phyloP scores from a whole-genome alignment of 2,329 filamentous ascomycete species.

The Exophiala alcalophila region DNA sequence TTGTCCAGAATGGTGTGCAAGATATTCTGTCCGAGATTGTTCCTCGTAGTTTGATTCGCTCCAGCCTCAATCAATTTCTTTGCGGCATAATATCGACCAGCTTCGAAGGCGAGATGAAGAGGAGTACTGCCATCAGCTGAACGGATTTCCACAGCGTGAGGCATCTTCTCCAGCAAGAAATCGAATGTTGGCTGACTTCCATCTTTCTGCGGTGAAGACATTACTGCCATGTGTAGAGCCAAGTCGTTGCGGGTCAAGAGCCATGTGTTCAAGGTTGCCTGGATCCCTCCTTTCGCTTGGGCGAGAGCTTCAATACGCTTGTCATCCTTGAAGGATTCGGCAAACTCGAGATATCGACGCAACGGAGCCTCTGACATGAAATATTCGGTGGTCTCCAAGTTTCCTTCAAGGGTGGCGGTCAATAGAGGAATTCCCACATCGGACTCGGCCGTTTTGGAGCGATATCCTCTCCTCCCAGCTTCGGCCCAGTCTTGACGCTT shows the following conservation, averaged over 20 bases:
- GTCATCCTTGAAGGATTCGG: constrained; percentile 60
- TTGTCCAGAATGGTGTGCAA: constrained; percentile 56
- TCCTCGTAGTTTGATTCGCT: constrained; percentile 65
- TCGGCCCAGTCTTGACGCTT: constrained; percentile 73
- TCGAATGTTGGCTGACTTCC: constrained; percentile 57
- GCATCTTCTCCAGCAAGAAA: constrained; percentile 63
- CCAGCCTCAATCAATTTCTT: constrained; percentile 64
- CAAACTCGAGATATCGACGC: constrained; percentile 67
- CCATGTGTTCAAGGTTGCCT: constrained; percentile 57
- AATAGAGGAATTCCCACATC: constrained; percentile 36
- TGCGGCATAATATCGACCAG: constrained; percentile 54
- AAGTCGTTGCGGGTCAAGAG: constrained; percentile 52
- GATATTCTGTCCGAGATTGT: constrained; percentile 62
- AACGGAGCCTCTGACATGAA: constrained; percentile 69
- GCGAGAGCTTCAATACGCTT: constrained; percentile 60
- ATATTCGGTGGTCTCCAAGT: constrained; percentile 70
- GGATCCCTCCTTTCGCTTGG: constrained; percentile 60
- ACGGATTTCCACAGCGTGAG: constrained; percentile 62
- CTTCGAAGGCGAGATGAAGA: constrained; percentile 62
- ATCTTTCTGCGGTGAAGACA: constrained; percentile 40
- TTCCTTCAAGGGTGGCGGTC: constrained; percentile 42
- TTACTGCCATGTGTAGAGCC: constrained; percentile 64
- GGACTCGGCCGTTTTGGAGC: constrained; percentile 33
- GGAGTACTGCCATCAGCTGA: constrained; percentile 56
- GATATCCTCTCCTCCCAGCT: constrained; percentile 52